Conservation (phyloP, 2,329 filamentous ascomycete species). For the Elsinoe ampelina region DNA sequence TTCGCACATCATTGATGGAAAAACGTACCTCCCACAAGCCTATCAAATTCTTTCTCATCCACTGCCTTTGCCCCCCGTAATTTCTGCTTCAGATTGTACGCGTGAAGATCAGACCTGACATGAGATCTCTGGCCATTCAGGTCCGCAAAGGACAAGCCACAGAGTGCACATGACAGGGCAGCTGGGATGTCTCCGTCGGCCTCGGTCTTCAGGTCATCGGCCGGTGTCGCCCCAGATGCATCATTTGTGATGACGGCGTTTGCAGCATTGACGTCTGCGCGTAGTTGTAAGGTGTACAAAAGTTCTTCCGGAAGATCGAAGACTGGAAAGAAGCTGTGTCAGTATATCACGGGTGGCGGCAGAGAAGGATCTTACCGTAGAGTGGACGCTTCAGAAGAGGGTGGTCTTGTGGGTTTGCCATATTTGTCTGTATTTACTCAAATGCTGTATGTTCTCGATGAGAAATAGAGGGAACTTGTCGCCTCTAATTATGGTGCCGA, state of each 20-base stretch:
- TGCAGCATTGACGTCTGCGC: conserved; percentile 35
- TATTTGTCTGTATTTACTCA: neutral
- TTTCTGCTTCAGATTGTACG: conserved; percentile 91
- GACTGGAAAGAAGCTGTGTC: conserved; percentile 41
- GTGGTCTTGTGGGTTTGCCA: conserved; percentile 16
- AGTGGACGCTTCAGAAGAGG: conserved; percentile 40
- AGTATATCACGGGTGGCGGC: neutral
- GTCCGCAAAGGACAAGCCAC: conserved; percentile 59
- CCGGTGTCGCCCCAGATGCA: neutral
- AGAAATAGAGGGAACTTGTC: neutral
- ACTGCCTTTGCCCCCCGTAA: conserved; percentile 63
- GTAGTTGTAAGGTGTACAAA: conserved; percentile 56
- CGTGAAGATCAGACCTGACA: conserved; percentile 80
- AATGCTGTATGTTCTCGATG: neutral
- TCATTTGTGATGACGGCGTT: conserved; percentile 18
- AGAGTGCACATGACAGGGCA: conserved; percentile 73
- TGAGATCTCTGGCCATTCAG: conserved; percentile 78
- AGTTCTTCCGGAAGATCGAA: conserved; percentile 75
- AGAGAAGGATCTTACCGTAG: conserved; percentile 34
- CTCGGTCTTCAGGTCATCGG: conserved; percentile 17
- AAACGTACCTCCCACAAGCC: conserved; percentile 53
- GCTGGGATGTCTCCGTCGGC: conserved; percentile 40
- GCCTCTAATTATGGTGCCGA: too few species aligned
- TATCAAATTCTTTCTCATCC: conserved; percentile 75
- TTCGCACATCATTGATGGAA: neutral